Evolutionary conservation across 805 yeast species (phyloP).

Genomic region (Cyberlindnera subsufficiens): DNA sequence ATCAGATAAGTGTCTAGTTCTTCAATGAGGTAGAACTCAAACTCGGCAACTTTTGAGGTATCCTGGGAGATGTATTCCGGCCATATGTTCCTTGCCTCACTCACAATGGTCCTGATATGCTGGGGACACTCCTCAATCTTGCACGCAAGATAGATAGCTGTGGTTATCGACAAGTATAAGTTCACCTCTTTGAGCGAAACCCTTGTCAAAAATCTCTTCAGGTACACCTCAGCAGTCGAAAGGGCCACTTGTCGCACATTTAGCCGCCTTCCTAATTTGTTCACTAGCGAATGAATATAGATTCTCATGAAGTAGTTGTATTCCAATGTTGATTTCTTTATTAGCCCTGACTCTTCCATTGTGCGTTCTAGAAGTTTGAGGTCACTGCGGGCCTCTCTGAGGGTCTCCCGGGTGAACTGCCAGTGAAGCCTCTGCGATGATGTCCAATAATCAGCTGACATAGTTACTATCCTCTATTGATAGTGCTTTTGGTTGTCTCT

Average conservation of each 20-base stretch:
- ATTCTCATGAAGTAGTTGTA: conserved; percentile 59
- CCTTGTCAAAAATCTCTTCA: conserved; percentile 68
- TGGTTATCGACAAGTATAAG: conserved; percentile 71
- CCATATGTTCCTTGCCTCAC: conserved; percentile 88
- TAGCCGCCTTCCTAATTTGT: conserved; percentile 73
- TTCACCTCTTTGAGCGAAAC: conserved; percentile 79
- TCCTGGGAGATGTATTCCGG: conserved; percentile 93
- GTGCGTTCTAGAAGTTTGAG: conserved; percentile 32
- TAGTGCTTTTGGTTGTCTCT: background rate
- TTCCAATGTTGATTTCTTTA: conserved; percentile 34
- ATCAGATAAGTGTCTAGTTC: conserved; percentile 70
- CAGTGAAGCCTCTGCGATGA: conserved; percentile 78
- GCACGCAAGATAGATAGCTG: conserved; percentile 85
- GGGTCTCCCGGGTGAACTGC: conserved; percentile 67
- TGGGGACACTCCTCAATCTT: conserved; percentile 95
- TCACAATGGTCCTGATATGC: conserved; percentile 76
- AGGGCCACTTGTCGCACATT: conserved; percentile 76
- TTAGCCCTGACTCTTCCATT: conserved; percentile 34
- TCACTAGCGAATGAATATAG: conserved; percentile 69
- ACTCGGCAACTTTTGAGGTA: conserved; percentile 85
- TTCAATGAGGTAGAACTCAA: conserved; percentile 89
- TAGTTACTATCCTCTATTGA: conserved; percentile 3
- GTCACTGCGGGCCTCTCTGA: conserved; percentile 38
- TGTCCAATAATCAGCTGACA: conserved; percentile 86
- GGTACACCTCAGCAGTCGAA: conserved; percentile 83